Evolutionary conservation across 2,329 filamentous ascomycete species (phyloP), one percentile per base, ranked within the genome.

Genomic region (Diaporthe ilicicola): DNA sequence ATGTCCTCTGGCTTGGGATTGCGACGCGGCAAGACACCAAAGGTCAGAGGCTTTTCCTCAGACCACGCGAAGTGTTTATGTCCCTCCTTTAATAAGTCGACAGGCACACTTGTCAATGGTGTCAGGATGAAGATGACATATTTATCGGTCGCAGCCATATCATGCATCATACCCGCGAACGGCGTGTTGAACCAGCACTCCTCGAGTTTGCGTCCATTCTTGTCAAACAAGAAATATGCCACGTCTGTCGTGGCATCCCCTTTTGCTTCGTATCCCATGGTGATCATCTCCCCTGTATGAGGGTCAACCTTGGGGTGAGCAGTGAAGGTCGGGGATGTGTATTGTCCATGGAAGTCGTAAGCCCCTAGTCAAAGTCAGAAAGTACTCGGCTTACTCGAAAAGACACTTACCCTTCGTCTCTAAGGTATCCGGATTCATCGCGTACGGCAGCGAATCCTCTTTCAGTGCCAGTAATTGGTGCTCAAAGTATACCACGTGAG

Each of bases 401-500:
- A 34, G 9, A 19, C 42, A 64, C 13, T 82, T 77, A 0, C 85
- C 85, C 22, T 83, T 79, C 0, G 86, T 87, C 73, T 86, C 84
- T 6, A 88, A 77, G 1, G 84, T 86, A 4, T 76, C 74, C 0
- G 85, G 85, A 69, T 88, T 83, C 82, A 88, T 81, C 0, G 85
- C 84, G 72, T 82, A 87, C 0, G 86, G 85, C 22, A 84, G 84
- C 0, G 83, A 82, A 71, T 87, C 85, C 70, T 90, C 88, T 74
- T 90, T 90, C 62, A 81, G 82, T 0, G 87, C 87, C 15, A 89
- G 78, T 70, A 90, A 75, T 48, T 86, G 82, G 0, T 87, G 87
- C 15, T 86, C 80, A 84, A 86, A 90, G 74, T 86, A 88, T 1
- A 88, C 80, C 19, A 90, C 80, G 70, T 90, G 90, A 1, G 88